phyloP scores from a whole-genome alignment of 352 stramenopile species.

The Phytophthora fragariae region DNA sequence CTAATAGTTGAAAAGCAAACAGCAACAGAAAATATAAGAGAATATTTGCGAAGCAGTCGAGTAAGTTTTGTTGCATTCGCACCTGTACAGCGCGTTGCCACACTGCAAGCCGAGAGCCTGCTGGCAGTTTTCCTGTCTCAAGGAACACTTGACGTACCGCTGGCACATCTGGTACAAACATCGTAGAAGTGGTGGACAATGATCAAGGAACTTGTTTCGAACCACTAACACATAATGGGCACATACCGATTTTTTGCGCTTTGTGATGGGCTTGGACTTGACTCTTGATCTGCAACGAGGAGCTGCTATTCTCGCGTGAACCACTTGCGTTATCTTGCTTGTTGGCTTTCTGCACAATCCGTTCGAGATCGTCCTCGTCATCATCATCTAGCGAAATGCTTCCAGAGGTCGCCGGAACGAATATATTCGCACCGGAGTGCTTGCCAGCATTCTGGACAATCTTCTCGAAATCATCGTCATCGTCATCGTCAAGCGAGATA shows the following conservation, averaged over 20 bases:
- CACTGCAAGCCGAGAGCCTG: conserved; percentile 53
- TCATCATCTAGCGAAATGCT: conserved; percentile 55
- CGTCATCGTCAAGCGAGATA: conserved; percentile 27
- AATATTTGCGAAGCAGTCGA: not conserved
- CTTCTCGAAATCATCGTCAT: conserved; percentile 33
- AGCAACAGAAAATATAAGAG: not conserved
- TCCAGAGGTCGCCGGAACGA: not conserved
- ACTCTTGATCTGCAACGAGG: conserved; percentile 74
- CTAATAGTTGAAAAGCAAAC: conserved; percentile 8
- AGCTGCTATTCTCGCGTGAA: conserved; percentile 67
- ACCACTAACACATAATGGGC: conserved; percentile 22
- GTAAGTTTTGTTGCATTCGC: not conserved
- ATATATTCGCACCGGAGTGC: conserved; percentile 1
- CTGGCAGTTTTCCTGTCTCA: conserved; percentile 45
- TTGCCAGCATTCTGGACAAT: conserved; percentile 22
- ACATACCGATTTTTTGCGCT: conserved; percentile 3
- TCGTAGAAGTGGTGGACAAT: conserved; percentile 4
- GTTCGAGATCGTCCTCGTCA: conserved; percentile 68
- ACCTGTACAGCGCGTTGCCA: conserved; percentile 69
- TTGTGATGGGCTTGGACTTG: conserved; percentile 46
- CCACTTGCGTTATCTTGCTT: conserved; percentile 42
- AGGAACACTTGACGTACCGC: conserved; percentile 43
- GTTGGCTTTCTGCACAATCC: conserved; percentile 65
- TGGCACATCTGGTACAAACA: conserved; percentile 41
- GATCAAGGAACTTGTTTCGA: conserved; percentile 1